Conservation (phyloP, 225 moss, liverwort and hornwort genomes). For the Bryoerythrophyllum caledonicum region DNA sequence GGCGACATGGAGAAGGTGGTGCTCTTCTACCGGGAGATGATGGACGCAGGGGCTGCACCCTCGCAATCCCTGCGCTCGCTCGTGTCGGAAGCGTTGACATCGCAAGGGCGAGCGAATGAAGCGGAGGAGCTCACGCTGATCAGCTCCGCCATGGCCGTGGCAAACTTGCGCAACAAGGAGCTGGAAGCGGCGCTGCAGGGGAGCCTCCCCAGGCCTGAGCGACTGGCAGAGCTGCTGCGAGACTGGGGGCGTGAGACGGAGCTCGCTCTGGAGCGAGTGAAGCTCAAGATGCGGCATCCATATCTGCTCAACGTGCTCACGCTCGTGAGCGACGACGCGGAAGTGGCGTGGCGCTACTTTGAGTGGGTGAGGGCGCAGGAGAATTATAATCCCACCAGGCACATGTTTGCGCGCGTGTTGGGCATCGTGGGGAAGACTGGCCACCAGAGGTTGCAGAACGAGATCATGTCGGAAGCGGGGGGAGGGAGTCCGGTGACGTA, state of each 20-base stretch:
- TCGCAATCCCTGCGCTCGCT: slow-evolving; percentile 39
- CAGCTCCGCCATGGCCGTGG: slow-evolving; percentile 33
- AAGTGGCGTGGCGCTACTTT: slow-evolving; percentile 65
- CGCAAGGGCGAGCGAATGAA: slow-evolving; percentile 32
- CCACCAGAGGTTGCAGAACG: slow-evolving; percentile 33
- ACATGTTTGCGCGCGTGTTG: slow-evolving; percentile 61
- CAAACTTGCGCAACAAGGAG: slow-evolving; percentile 26
- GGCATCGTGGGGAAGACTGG: slow-evolving; percentile 58
- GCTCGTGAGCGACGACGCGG: slow-evolving; percentile 54
- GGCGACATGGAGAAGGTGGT: slow-evolving; percentile 52
- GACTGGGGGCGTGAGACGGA: slow-evolving; percentile 49
- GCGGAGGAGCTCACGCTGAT: slow-evolving; percentile 41
- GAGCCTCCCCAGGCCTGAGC: slow-evolving; percentile 40
- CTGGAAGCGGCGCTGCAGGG: slow-evolving; percentile 35
- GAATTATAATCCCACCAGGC: slow-evolving; percentile 54
- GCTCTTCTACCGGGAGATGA: slow-evolving; percentile 57
- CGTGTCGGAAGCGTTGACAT: slow-evolving; percentile 37
- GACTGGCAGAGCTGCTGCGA: slow-evolving; percentile 50
- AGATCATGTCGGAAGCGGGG: slow-evolving; percentile 52
- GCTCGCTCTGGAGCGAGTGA: slow-evolving; percentile 54
- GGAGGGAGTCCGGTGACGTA: slow-evolving; percentile 43
- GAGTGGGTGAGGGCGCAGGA: slow-evolving; percentile 67
- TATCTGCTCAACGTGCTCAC: slow-evolving; percentile 65
- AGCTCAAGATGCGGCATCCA: slow-evolving; percentile 51
- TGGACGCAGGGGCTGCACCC: slow-evolving; percentile 46